Evolutionary conservation across 2,329 filamentous ascomycete species (phyloP).

Genomic region (Zasmidium cellare): DNA sequence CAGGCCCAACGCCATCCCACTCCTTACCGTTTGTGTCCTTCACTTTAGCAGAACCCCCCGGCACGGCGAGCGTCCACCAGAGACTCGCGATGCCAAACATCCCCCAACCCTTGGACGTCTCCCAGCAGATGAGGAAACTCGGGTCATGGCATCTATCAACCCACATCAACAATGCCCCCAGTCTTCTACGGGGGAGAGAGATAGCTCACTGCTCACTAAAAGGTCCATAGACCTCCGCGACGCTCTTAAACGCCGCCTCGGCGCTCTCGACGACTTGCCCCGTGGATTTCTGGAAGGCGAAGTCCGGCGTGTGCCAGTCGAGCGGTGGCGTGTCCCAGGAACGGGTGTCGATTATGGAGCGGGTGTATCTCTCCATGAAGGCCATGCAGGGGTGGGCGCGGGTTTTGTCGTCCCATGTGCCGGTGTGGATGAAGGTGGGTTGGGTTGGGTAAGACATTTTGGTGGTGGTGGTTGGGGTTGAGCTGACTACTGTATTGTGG

Average conservation of each 20-base stretch:
- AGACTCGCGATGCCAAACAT: constrained; percentile 28
- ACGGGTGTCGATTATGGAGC: constrained; percentile 18
- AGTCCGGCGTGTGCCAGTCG: constrained; percentile 14
- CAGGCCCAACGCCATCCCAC: constrained; percentile 28
- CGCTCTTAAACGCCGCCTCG: constrained; percentile 21
- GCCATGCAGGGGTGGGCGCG: constrained; percentile 28
- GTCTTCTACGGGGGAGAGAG: neutral
- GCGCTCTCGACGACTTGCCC: constrained; percentile 24
- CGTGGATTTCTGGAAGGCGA: constrained; percentile 20
- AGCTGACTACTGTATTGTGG: too few relatives aligned
- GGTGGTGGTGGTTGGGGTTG: neutral
- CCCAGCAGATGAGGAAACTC: constrained; percentile 17
- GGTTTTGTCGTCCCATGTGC: constrained; percentile 22
- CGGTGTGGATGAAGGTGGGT: constrained; percentile 23
- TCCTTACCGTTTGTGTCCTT: constrained; percentile 22
- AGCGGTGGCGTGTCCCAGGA: constrained; percentile 3
- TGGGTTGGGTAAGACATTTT: constrained; percentile 27
- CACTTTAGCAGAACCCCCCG: constrained; percentile 17
- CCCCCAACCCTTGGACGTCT: constrained; percentile 27
- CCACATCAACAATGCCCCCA: neutral
- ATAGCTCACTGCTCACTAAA: constrained; percentile 19
- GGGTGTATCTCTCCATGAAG: constrained; percentile 30
- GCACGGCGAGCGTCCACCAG: constrained; percentile 23
- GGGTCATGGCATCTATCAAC: constrained; percentile 21
- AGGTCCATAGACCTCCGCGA: constrained; percentile 25